A percentile compares a stretch with the other conserved stretches of the same genome.
These are phyloP conservation scores for Botrytis paeoniae DNA, from an alignment of 2,329 filamentous ascomycete species.

Conservation along the genomic window DNA sequence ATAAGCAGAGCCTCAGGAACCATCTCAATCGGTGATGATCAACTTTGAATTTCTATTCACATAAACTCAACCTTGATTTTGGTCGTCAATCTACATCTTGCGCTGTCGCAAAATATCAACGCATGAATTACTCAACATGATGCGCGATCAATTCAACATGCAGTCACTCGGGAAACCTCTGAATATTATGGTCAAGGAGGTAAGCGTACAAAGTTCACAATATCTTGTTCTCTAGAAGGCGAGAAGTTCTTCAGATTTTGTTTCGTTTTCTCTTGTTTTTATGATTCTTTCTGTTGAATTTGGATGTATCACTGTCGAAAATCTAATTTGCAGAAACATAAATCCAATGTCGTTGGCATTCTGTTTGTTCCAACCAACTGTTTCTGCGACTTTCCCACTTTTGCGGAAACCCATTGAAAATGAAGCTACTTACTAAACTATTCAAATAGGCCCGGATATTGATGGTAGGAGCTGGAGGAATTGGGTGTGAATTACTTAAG, in stretches of 20 bases:
- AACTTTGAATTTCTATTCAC: not conserved
- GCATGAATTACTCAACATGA: constrained; percentile 26
- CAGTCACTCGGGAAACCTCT: constrained; percentile 66
- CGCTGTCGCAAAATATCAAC: constrained; percentile 6
- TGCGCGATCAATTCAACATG: constrained; percentile 55
- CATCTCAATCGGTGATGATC: not conserved
- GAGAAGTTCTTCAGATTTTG: not conserved
- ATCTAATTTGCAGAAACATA: not conserved
- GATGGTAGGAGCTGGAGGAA: constrained; percentile 94
- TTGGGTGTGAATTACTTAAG: constrained; percentile 96
- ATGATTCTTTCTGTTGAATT: not conserved
- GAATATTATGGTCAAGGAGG: constrained; percentile 66
- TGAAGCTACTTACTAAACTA: constrained; percentile 37
- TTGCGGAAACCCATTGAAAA: not conserved
- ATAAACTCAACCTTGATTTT: not conserved
- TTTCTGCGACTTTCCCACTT: constrained; percentile 16
- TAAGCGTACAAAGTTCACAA: constrained; percentile 39
- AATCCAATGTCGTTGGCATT: not conserved
- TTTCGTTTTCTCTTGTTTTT: not conserved
- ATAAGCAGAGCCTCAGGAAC: constrained; percentile 18
- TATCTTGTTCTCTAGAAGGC: not conserved
- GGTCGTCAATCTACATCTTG: constrained; percentile 7
- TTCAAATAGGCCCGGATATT: constrained; percentile 71
- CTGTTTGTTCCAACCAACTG: not conserved
- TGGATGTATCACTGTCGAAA: too few relatives aligned